Conservation (phyloP, 176 grass and related monocot genomes). For the Thinopyrum elongatum region DNA sequence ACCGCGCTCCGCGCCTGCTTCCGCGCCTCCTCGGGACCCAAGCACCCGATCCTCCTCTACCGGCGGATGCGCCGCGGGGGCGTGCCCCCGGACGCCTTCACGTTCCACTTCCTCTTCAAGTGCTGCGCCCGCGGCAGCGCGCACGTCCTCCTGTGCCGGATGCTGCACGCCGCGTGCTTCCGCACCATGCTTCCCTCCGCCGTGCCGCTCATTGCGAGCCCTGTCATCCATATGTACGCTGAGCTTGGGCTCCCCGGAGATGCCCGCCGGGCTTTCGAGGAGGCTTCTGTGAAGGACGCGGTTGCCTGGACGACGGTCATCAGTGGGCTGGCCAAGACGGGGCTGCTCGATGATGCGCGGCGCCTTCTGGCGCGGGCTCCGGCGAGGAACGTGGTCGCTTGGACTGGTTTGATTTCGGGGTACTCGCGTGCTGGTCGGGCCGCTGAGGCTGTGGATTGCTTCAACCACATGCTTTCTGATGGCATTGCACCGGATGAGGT, state of each 20-base stretch:
- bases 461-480: conserved; percentile 57
- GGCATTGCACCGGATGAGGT: conserved; percentile 45
- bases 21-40: background rate
- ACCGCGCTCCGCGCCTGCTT: conserved; percentile 57
- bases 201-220: conserved; percentile 7
- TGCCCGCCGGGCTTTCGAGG: conserved; percentile 33
- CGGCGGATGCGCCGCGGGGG: conserved; percentile 29
- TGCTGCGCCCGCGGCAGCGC: conserved; percentile 28
- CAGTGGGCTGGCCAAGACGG: conserved; percentile 47
- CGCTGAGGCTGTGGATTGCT: conserved; percentile 41
- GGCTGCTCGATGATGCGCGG: conserved; percentile 36
- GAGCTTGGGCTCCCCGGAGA: conserved; percentile 38
- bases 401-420: conserved; percentile 60
- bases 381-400: conserved; percentile 59
- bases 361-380: conserved; percentile 43
- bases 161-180: conserved; percentile 49
- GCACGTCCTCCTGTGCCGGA: conserved; percentile 10
- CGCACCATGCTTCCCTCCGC: conserved; percentile 19
- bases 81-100: conserved; percentile 40
- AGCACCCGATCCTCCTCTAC: conserved; percentile 14
- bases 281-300: conserved; percentile 36
- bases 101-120: conserved; percentile 73
- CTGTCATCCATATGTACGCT: conserved; percentile 62
- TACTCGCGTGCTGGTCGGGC: conserved; percentile 44
- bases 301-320: conserved; percentile 61